Conservation (phyloP, 2,329 filamentous ascomycete genomes). For the Colletotrichum kahawae region DNA sequence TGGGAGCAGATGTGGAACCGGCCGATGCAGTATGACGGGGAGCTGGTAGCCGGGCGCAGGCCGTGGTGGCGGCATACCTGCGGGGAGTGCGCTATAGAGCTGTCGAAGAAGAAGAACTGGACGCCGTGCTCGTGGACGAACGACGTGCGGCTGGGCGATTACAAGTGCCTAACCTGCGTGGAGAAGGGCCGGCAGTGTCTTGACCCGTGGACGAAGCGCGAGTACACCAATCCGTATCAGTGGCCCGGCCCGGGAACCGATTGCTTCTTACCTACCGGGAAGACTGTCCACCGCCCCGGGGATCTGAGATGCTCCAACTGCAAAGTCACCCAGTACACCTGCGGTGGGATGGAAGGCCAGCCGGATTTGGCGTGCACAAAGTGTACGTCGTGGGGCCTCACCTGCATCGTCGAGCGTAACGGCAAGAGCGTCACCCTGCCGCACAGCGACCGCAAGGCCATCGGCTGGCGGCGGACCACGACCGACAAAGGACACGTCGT, state of each 20-base stretch:
- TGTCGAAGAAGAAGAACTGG: neutral
- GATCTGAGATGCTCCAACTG: constrained; percentile 3
- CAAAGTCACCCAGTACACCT: neutral
- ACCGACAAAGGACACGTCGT: neutral
- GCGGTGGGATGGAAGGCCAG: neutral
- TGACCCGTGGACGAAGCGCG: constrained; percentile 11
- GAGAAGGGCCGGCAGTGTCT: constrained; percentile 24
- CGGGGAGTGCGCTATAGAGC: neutral
- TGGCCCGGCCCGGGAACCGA: neutral
- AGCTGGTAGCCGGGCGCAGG: neutral
- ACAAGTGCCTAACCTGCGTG: constrained; percentile 23
- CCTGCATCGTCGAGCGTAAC: neutral
- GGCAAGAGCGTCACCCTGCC: neutral
- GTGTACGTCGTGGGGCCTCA: constrained; percentile 18
- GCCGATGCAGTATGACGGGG: constrained; percentile 6
- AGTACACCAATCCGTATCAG: constrained; percentile 1
- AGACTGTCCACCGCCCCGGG: neutral
- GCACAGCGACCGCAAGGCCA: neutral
- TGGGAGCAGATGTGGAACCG: constrained; percentile 7
- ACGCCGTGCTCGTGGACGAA: neutral
- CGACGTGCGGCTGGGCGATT: constrained; percentile 12
- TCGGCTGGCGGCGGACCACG: constrained; percentile 4
- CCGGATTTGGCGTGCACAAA: constrained; percentile 11
- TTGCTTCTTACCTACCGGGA: neutral
- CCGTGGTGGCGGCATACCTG: constrained; percentile 27